These are phyloP conservation scores for Aeschynomene evenia DNA, from an alignment of 306 rosid genomes.

Conservation along the genomic window DNA sequence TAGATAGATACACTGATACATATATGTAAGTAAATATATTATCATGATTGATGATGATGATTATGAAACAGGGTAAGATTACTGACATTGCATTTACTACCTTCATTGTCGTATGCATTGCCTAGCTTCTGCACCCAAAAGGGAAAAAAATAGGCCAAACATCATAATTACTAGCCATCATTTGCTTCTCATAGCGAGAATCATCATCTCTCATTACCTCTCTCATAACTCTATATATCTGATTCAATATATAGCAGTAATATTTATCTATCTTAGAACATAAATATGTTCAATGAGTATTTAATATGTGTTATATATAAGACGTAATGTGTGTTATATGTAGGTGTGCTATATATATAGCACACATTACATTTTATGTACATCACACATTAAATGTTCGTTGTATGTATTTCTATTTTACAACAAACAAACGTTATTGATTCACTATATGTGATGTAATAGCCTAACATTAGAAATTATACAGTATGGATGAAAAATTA, in stretches of 20 bases:
- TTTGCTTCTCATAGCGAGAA: background rate
- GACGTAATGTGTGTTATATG: no score
- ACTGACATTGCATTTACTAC: constrained; percentile 37
- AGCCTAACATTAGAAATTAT: background rate
- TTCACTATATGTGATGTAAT: no score
- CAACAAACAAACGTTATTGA: no score
- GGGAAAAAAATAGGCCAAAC: background rate
- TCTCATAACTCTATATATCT: background rate
- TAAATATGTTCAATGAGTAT: no score
- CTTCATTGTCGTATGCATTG: constrained; percentile 16
- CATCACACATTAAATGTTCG: no score
- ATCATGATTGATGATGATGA: constrained; percentile 30
- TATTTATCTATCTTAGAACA: no score
- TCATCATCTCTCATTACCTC: background rate
- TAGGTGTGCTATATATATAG: no score
- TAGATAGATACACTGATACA: background rate
- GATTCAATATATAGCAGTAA: no score
- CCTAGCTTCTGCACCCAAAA: constrained; percentile 21
- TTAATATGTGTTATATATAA: no score
- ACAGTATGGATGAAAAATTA: background rate
- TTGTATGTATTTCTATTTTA: no score
- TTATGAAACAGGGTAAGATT: constrained; percentile 24
- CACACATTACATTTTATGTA: no score
- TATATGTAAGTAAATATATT: constrained; percentile 3
- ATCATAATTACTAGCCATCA: constrained; percentile 2